phyloP scores from a whole-genome alignment of 73 alveolate species.

The Paramecium pentaurelia region DNA sequence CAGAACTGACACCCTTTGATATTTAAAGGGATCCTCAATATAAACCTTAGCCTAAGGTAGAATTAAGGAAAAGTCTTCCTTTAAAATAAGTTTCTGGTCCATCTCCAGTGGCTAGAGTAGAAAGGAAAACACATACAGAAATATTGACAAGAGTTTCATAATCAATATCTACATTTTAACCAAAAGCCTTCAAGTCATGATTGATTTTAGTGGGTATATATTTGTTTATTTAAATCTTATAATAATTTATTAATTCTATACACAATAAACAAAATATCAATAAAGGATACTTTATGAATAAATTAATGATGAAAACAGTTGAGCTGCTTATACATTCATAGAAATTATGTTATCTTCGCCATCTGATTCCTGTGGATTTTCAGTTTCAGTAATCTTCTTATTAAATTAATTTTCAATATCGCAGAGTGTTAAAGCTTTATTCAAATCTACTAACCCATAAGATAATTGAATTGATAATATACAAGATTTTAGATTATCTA shows the following conservation, averaged over 20 bases:
- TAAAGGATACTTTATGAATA: background rate
- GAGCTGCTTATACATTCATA: background rate
- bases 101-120: background rate
- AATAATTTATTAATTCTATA: background rate
- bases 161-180: background rate
- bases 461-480: background rate
- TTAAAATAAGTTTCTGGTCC: background rate
- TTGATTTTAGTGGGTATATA: background rate
- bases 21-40: background rate
- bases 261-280: background rate
- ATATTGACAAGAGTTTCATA: background rate
- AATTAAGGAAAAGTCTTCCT: background rate
- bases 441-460: background rate
- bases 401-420: background rate
- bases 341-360: background rate
- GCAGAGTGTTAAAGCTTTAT: background rate
- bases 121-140: background rate
- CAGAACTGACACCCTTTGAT: conserved; percentile 17
- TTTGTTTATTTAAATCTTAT: background rate
- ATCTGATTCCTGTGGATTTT: background rate
- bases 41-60: background rate
- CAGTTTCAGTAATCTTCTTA: background rate
- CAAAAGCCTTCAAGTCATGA: conserved; percentile 3
- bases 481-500: background rate
- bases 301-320: background rate